phyloP scores from a whole-genome alignment of 1,284 basidiomycete genomes.

The Malassezia caprae region DNA sequence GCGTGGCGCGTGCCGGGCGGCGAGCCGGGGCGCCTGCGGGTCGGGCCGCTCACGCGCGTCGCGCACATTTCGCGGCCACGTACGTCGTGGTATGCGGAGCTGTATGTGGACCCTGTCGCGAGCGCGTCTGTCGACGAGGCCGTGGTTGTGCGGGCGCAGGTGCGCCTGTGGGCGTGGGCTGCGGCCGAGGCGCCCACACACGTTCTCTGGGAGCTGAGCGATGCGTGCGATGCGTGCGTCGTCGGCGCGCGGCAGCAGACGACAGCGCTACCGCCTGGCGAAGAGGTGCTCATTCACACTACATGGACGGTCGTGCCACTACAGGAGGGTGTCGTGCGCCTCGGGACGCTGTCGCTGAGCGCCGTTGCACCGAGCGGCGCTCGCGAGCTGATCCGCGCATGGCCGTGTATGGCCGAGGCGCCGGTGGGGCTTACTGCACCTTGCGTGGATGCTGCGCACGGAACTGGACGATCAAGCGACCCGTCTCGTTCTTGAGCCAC shows the following conservation, averaged over 20 bases:
- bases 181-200: background rate
- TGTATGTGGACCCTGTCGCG: background rate
- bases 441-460: conserved; percentile 15
- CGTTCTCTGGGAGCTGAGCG: background rate
- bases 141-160: background rate
- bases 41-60: conserved; percentile 1
- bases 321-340: background rate
- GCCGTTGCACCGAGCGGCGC: background rate
- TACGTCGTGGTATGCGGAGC: background rate
- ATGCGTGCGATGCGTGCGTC: background rate
- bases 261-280: background rate
- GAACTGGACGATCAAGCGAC: conserved; percentile 22
- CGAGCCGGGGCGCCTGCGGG: background rate
- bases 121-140: background rate
- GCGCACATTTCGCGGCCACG: background rate
- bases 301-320: background rate
- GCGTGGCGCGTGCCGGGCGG: conserved; percentile 13
- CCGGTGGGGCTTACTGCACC: background rate
- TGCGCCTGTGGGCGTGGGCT: background rate
- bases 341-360: background rate
- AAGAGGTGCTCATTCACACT: background rate
- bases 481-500: conserved; percentile 36
- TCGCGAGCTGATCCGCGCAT: background rate
- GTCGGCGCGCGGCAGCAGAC: background rate
- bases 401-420: background rate